Conservation (phyloP, 148 eudicot genomes). For the Bassia scoparia region DNA sequence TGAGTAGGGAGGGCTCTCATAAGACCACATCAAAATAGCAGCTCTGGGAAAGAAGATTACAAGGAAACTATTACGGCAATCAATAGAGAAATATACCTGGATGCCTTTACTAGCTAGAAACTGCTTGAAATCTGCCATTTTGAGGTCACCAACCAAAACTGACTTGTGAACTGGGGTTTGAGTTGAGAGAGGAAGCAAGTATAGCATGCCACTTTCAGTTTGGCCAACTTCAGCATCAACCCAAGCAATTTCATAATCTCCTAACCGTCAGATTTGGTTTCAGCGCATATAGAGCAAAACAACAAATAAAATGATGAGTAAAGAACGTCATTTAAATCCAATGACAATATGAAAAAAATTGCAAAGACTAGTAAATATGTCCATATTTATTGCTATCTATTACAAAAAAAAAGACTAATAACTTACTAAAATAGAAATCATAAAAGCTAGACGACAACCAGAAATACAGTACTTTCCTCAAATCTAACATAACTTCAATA, state of each 20-base stretch:
- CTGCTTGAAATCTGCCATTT: slow-evolving; percentile 96
- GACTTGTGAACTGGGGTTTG: slow-evolving; percentile 84
- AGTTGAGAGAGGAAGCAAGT: slow-evolving; percentile 73
- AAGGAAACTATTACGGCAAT: neutral
- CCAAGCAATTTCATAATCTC: slow-evolving; percentile 96
- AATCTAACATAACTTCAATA: neutral
- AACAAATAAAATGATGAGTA: neutral
- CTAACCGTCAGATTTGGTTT: slow-evolving; percentile 50
- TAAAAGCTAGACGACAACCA: neutral
- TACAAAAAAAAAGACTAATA: too few species aligned
- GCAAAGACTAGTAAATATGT: too few species aligned
- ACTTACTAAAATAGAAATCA: neutral
- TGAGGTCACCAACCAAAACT: slow-evolving; percentile 89
- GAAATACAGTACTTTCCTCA: neutral
- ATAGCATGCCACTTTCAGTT: slow-evolving; percentile 61
- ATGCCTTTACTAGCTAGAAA: slow-evolving; percentile 84
- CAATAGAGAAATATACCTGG: slow-evolving; percentile 47
- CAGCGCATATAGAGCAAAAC: neutral
- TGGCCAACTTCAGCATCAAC: slow-evolving; percentile 87
- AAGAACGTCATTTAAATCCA: neutral
- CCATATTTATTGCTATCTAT: neutral
- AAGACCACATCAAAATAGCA: too few species aligned
- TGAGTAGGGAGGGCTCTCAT: neutral
- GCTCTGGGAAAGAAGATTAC: neutral
- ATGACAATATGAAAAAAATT: too few species aligned